phyloP scores from a whole-genome alignment of 441 rosid species.

The Corymbia calophylla region DNA sequence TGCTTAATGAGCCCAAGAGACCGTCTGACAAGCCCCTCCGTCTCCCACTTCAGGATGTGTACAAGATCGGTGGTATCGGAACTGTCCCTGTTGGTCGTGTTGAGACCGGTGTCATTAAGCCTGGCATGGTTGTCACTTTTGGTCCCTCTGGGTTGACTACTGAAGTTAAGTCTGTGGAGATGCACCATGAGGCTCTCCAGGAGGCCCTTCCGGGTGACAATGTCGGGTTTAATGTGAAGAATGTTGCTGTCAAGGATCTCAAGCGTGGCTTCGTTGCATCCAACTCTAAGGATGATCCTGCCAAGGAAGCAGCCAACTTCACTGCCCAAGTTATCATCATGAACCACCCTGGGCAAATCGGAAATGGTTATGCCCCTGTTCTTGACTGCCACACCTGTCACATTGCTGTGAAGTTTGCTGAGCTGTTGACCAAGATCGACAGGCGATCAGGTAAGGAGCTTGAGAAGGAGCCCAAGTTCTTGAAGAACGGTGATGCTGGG shows the following conservation, averaged over 20 bases:
- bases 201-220: background rate
- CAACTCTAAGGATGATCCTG: background rate
- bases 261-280: background rate
- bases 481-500: background rate
- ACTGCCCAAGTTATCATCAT: background rate
- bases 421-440: background rate
- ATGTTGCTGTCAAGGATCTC: background rate
- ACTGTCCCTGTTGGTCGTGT: background rate
- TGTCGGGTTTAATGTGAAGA: background rate
- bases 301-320: background rate
- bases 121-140: background rate
- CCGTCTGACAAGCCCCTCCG: constrained; percentile 19
- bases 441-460: background rate
- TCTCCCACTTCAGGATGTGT: background rate
- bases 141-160: background rate
- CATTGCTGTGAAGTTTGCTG: background rate
- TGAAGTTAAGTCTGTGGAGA: background rate
- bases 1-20: constrained; percentile 64
- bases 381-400: background rate
- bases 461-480: background rate
- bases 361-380: background rate
- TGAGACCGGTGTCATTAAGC: background rate
- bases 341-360: background rate
- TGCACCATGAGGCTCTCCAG: background rate
- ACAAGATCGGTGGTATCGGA: background rate